Evolutionary conservation across 495 filamentous ascomycete species (phyloP), one percentile per base, ranked within the genome.

Genomic region (Penicillium longicatenatum): DNA sequence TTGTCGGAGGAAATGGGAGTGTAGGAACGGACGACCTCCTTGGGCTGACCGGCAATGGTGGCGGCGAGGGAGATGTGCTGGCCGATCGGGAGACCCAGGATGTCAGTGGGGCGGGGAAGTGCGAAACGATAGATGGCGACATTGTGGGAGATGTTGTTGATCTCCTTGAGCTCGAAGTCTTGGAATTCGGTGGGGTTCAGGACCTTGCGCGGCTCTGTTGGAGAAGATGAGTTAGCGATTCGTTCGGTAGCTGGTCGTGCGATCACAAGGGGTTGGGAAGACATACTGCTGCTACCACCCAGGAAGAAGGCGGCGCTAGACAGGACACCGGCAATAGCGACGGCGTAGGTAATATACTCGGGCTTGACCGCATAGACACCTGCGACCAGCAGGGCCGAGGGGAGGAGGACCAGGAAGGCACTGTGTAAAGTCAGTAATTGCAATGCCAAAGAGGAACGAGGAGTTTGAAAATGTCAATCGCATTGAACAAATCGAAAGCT

Each of bases 11-110:
- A 92, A 72, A 98, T 96, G 43, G 94, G 94, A 12, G 94, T 98
- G 80, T 98, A 98, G 21, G 91, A 95, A 70, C 94, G 92, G 12
- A 97, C 85, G 57, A 97, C 89, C 63, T 97, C 91, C 77, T 96
- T 96, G 58, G 79, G 81, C 62, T 84, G 79, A 58, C 89, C 89
- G 56, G 88, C 84, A 52, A 94, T 86, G 50, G 75, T 84, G 35
- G 93, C 93, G 63, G 88, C 88, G 69, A 98, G 89, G 59, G 93
- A 97, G 78, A 98, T 96, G 78, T 98, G 94, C 73, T 98, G 94
- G 63, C 94, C 94, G 76, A 97, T 98, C 55, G 94, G 94, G 19
- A 98, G 87, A 64, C 94, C 93, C 60, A 98, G 89, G 72, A 97
- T 92, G 65, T 89, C 82, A 59, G 79, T 87, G 20, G 86, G 77